Evolutionary conservation across 441 rosid genomes (phyloP).

Genomic region (Adansonia madagascariensis): DNA sequence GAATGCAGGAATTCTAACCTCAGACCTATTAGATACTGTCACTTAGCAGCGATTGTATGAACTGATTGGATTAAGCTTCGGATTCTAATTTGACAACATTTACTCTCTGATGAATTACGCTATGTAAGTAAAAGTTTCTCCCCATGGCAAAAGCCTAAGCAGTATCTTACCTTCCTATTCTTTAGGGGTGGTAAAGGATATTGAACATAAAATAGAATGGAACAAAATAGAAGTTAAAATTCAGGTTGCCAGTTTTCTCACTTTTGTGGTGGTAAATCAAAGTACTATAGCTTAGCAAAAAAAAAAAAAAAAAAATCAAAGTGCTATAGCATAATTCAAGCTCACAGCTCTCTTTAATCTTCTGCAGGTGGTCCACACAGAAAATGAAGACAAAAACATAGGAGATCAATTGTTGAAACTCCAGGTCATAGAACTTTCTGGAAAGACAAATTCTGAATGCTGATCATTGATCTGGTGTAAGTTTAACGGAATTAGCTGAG

Average conservation of each 20-base stretch:
- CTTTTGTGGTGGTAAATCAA: neutral
- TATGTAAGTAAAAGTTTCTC: neutral
- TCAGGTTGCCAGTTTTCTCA: neutral
- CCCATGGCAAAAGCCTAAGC: neutral
- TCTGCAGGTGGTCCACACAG: neutral
- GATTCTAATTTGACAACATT: neutral
- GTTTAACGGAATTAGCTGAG: neutral
- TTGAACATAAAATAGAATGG: neutral
- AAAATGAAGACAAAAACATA: constrained; percentile 16
- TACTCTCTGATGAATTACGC: neutral
- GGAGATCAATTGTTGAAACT: constrained; percentile 12
- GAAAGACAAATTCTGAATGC: neutral
- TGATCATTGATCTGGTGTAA: neutral
- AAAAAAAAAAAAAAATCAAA: no score
- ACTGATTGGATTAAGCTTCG: no score
- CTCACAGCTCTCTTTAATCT: neutral
- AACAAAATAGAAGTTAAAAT: neutral
- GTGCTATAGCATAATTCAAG: neutral
- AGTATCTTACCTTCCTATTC: neutral
- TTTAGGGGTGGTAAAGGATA: neutral
- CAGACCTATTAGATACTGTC: no score
- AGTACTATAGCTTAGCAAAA: neutral
- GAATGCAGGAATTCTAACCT: no score
- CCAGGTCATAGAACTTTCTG: constrained; percentile 19
- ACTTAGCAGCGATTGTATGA: no score